Evolutionary conservation across 345 rosid genomes (phyloP).

Genomic region (Eucalyptus erythrocorys): DNA sequence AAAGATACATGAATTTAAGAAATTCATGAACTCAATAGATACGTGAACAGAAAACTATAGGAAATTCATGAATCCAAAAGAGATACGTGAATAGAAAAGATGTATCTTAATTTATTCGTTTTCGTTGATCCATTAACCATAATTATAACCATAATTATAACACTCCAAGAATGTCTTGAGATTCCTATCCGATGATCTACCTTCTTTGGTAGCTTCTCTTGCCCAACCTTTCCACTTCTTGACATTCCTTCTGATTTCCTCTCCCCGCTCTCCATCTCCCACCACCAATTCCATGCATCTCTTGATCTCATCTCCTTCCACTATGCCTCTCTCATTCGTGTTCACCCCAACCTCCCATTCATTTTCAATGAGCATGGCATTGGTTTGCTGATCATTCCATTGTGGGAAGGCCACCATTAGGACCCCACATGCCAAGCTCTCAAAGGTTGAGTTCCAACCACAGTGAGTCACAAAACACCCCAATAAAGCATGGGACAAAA

Average conservation of each 20-base stretch:
- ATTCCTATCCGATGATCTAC: slow-evolving; percentile 45
- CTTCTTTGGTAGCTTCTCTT: slow-evolving; percentile 21
- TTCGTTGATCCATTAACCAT: too few species aligned
- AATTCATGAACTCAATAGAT: too few species aligned
- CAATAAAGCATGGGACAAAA: slow-evolving; percentile 32
- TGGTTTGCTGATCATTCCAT: slow-evolving; percentile 45
- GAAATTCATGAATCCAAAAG: too few species aligned
- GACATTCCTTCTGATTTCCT: slow-evolving; percentile 28
- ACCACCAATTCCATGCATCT: slow-evolving; percentile 45
- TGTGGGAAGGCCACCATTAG: slow-evolving; percentile 66
- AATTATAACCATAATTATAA: too few species aligned
- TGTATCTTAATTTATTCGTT: too few species aligned
- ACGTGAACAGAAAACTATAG: too few species aligned
- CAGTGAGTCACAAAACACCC: slow-evolving; percentile 65
- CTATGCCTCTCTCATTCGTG: slow-evolving; percentile 25
- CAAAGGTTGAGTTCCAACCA: slow-evolving; percentile 71
- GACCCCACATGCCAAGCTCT: slow-evolving; percentile 38
- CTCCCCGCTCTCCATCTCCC: slow-evolving; percentile 22
- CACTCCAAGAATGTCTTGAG: slow-evolving; percentile 9
- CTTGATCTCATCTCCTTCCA: slow-evolving; percentile 36
- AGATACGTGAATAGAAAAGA: too few species aligned
- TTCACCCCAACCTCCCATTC: slow-evolving; percentile 40
- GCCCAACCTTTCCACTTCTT: slow-evolving; percentile 42
- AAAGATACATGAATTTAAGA: too few species aligned
- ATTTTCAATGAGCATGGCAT: slow-evolving; percentile 41